Base-by-base conservation (phyloP, 768 basidiomycete species). In the Infundibulicybe gibba region DNA sequence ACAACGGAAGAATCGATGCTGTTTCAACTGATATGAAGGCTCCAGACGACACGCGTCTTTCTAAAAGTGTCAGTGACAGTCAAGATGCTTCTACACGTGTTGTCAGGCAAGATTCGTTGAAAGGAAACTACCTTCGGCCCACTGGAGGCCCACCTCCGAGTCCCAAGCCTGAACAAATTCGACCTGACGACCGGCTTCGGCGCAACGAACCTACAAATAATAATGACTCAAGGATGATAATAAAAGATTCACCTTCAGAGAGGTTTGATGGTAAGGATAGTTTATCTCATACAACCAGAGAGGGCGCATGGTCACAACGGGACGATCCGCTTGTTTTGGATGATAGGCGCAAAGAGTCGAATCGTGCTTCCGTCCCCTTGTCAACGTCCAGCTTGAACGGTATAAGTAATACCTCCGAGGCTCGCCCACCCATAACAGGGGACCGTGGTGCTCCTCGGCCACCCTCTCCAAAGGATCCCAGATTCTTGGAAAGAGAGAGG, bases 401-500 rank as follows among this genome's bases (percentile, higher is more conserved):
- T n/a, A 47, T 44, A 16, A 41, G 42, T 20, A 42, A 45, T 44
- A 32, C 47, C 33, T 39, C 52, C 47, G 56, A 58, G 45, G 35
- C 40, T 44, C 54, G 54, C 39, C 39, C 53, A 40, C 37, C 48
- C 25, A 8, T 25, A 8, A 4, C 41, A 46, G 35, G 35, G 4
- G 35, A 38, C 4, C 25, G 44, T 42, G 50, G 46, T 31, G 55
- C 50, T 21, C 50, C 55, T 39, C 52, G 57, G 20, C 13, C 49
- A 47, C 54, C 49, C 39, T 32, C 49, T 38, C 54, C 57, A 45
- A 58, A 67, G 32, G 68, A 67, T 45, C 60, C 56, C 47, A 65
- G 59, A 45, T 50, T 48, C 49, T 53, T 59, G 42, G 66, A 70
- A 19, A 58, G 66, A 34, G 69, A 70, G 17, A 63, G 59, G 49